Percentiles rank a stretch among this genome's conserved stretches.
Evolutionary conservation across 2,329 filamentous ascomycete genomes (phyloP).

Genomic region (Xylariales sp.): DNA sequence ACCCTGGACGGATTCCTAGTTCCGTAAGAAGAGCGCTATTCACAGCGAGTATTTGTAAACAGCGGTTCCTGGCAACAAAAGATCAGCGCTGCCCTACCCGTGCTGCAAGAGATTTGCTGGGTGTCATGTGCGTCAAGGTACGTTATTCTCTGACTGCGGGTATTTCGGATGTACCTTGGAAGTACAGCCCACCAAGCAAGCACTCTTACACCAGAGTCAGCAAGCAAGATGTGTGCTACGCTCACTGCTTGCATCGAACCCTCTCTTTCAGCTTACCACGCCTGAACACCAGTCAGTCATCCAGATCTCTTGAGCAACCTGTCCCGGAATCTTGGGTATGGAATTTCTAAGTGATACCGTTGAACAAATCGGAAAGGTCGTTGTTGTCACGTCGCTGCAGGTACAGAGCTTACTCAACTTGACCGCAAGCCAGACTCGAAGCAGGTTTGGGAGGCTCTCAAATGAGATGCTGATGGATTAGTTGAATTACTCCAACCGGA

Average conservation of each 20-base stretch:
- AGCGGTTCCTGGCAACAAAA: background rate
- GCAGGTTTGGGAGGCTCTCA: too few species aligned
- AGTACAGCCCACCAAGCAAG: background rate
- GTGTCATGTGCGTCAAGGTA: too few species aligned
- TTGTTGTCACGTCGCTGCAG: background rate
- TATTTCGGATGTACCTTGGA: constrained; percentile 1
- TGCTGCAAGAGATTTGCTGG: constrained; percentile 7
- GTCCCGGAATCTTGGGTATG: background rate
- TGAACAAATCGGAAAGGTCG: background rate
- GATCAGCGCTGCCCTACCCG: constrained; percentile 7
- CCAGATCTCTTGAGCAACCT: too few species aligned
- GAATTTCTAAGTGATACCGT: background rate
- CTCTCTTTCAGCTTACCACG: background rate
- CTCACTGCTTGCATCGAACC: background rate
- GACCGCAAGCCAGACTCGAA: too few species aligned
- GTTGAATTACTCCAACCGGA: too few species aligned
- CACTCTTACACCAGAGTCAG: background rate
- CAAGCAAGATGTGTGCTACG: background rate
- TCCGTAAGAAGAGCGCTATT: background rate
- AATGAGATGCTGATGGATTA: too few species aligned
- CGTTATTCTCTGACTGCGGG: background rate
- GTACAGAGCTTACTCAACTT: constrained; percentile 1
- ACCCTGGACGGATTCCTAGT: background rate
- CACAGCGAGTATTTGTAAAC: background rate
- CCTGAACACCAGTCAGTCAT: background rate